phyloP scores from a whole-genome alignment of 805 yeast species.

The Saccharomycopsis javanensis region DNA sequence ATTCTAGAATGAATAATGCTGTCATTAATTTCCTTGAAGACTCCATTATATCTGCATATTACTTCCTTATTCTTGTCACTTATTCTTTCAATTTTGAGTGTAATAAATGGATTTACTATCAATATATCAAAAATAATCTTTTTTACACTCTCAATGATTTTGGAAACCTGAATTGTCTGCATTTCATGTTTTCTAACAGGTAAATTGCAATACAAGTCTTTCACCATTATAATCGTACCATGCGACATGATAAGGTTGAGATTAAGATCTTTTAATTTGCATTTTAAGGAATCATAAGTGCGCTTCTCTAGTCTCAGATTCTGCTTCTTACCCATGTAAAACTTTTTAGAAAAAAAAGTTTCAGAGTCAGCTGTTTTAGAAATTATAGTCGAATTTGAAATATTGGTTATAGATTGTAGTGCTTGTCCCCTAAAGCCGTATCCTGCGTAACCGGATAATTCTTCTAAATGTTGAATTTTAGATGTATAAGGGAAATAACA shows the following conservation, averaged over 20 bases:
- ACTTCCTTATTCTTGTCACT: background rate
- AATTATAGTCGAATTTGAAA: constrained; percentile 37
- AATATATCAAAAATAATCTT: constrained; percentile 25
- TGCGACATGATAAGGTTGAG: background rate
- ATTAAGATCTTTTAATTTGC: no score
- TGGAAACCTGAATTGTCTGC: constrained; percentile 17
- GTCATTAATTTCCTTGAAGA: background rate
- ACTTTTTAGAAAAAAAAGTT: constrained; percentile 13
- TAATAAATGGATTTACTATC: constrained; percentile 23
- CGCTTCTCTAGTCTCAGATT: background rate
- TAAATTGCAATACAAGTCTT: constrained; percentile 33
- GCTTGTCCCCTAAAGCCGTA: constrained; percentile 75
- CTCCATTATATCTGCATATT: background rate
- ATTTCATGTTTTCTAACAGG: constrained; percentile 30
- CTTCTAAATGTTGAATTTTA: constrained; percentile 33
- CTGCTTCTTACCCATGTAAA: constrained; percentile 19
- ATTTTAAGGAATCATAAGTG: background rate
- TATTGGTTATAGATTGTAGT: constrained; percentile 40
- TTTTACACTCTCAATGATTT: constrained; percentile 26
- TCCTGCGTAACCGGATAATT: constrained; percentile 31
- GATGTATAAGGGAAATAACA: constrained; percentile 49
- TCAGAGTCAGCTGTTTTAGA: constrained; percentile 32
- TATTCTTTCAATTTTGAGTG: constrained; percentile 17
- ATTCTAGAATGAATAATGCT: background rate
- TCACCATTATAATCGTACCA: constrained; percentile 34